These are phyloP conservation scores for Parathielavia appendiculata DNA, from an alignment of 495 filamentous ascomycete genomes.

Conservation along the genomic window DNA sequence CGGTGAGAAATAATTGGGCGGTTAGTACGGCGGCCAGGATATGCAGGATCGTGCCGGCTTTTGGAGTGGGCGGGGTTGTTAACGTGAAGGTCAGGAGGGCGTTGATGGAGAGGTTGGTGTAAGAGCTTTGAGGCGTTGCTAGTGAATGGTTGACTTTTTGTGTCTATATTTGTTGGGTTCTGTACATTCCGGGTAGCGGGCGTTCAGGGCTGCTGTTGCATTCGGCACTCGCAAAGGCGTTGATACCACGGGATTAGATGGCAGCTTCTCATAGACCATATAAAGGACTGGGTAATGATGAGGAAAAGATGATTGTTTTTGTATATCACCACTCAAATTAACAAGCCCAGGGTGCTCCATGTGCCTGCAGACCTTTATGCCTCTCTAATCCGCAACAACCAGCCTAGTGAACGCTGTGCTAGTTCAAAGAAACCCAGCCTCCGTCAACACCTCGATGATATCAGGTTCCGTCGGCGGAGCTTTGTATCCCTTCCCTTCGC, in stretches of 20 bases:
- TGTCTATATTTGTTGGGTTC: not conserved
- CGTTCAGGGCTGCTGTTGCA: not conserved
- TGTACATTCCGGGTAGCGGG: not conserved
- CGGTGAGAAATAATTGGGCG: slow-evolving; percentile 70
- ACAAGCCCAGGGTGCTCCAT: not conserved
- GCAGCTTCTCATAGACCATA: slow-evolving; percentile 3
- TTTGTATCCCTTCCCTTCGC: slow-evolving; percentile 31
- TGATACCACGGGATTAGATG: slow-evolving; percentile 13
- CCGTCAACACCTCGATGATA: slow-evolving; percentile 32
- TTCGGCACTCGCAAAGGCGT: slow-evolving; percentile 1
- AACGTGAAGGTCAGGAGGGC: slow-evolving; percentile 66
- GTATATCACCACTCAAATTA: not conserved
- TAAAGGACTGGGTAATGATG: not conserved
- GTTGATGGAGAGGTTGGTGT: slow-evolving; percentile 42
- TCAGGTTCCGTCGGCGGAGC: slow-evolving; percentile 20
- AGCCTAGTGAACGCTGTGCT: not conserved
- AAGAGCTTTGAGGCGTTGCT: slow-evolving; percentile 1
- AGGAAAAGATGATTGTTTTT: not conserved
- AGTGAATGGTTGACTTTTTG: not conserved
- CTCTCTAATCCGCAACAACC: not conserved
- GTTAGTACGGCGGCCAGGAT: slow-evolving; percentile 75
- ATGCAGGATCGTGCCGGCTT: slow-evolving; percentile 88
- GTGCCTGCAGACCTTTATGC: not conserved
- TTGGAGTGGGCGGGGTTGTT: slow-evolving; percentile 86
- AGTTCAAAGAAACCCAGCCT: slow-evolving; percentile 37